These are phyloP conservation scores for Eimeria acervulina DNA, from an alignment of 169 alveolate species.

Conservation along the genomic window DNA sequence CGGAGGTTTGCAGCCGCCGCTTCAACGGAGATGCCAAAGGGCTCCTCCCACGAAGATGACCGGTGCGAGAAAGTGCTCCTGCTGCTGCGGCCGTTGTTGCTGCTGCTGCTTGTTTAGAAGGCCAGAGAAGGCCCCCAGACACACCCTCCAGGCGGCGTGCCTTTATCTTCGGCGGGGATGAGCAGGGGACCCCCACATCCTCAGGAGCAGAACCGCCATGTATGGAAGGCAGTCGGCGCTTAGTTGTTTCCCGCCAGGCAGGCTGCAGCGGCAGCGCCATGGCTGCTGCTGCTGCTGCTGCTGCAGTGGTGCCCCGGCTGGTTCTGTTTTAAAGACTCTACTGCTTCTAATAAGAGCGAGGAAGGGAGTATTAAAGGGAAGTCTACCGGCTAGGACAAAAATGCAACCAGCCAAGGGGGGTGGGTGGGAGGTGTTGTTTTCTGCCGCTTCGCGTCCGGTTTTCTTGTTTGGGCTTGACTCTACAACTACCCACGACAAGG, in stretches of 20 bases:
- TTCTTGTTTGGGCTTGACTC: not conserved
- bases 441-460: not conserved
- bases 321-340: conserved; percentile 12
- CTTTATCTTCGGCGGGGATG: conserved; percentile 67
- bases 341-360: not conserved
- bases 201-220: not conserved
- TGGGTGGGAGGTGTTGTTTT: conserved; percentile 31
- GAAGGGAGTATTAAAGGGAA: not conserved
- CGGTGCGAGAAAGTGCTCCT: not conserved
- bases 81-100: not conserved
- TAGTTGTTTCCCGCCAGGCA: conserved; percentile 66
- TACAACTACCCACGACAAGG: not conserved
- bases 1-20: conserved; percentile 53
- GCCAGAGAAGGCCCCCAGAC: not conserved
- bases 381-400: conserved; percentile 46
- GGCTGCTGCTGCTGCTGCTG: conserved; percentile 41
- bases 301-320: conserved; percentile 1
- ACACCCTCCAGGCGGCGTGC: conserved; percentile 69
- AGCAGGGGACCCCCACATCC: conserved; percentile 13
- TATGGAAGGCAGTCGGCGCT: conserved; percentile 73
- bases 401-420: conserved; percentile 10
- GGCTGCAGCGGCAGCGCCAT: conserved; percentile 80
- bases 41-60: conserved; percentile 10
- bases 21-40: conserved; percentile 52
- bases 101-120: conserved; percentile 20